These are phyloP conservation scores for Ministeria vibrans DNA, from an alignment of 78 protist genomes.

Conservation along the genomic window DNA sequence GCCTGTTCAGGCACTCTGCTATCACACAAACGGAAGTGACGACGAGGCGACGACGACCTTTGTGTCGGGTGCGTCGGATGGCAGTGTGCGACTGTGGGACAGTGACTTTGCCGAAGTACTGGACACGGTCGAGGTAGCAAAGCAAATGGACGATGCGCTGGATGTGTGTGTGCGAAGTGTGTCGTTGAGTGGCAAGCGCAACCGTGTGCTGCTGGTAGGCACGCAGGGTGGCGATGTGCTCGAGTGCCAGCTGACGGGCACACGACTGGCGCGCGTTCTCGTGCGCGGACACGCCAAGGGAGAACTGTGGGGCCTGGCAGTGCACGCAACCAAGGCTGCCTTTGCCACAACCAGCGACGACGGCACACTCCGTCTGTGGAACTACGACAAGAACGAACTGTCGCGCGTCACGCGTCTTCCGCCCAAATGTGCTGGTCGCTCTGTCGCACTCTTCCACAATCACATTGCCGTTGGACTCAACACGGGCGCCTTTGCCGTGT, in stretches of 20 bases:
- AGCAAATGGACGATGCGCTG: background rate
- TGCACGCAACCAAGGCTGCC: background rate
- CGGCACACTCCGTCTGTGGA: constrained; percentile 27
- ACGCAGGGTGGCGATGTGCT: background rate
- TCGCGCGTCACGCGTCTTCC: background rate
- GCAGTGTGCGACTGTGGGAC: background rate
- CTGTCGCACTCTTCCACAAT: background rate
- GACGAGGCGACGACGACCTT: no score
- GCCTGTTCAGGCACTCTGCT: constrained; percentile 3
- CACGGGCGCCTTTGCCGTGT: background rate
- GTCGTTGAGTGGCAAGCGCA: background rate
- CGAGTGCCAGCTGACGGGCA: background rate
- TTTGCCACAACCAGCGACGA: constrained; percentile 28
- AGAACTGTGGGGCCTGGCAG: constrained; percentile 43
- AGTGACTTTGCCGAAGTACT: background rate
- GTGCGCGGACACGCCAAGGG: constrained; percentile 24
- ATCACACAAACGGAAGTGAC: background rate
- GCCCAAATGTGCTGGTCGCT: background rate
- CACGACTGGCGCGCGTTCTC: no score
- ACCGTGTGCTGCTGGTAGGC: background rate
- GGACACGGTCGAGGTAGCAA: background rate
- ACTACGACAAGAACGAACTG: background rate
- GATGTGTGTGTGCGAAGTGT: background rate
- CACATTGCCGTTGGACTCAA: background rate
- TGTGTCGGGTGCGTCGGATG: constrained; percentile 7